Base-by-base conservation (phyloP, 1,284 basidiomycete species). In the Microbotryum saponariae region DNA sequence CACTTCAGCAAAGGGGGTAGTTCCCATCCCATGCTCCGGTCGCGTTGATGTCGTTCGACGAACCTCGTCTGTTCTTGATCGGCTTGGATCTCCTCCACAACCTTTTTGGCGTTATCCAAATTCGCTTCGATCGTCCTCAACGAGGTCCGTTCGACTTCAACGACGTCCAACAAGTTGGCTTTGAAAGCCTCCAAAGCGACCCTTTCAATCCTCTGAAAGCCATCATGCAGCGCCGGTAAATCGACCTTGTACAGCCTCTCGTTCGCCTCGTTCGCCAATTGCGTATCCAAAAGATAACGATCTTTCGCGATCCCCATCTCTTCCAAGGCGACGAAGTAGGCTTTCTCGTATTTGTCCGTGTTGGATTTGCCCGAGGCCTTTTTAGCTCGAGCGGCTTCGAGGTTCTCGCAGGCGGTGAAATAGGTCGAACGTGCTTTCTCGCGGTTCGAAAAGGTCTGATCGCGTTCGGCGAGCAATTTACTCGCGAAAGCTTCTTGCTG, bases 351-450 rank as follows among this genome's bases (percentile, higher is more conserved):
- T 20, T 27, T n/a, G 12, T 54, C 49, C 2, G 54, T 27, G 3
- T 62, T 58, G 44, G 54, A 61, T 44, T 66, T 60, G 2, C 57
- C 60, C 16, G 55, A 23, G 4, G 59, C 46, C 27, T 63, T 63
- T 53, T 65, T 65, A 23, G 58, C 58, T 25, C 67, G 56, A 5
- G 65, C 59, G 21, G 58, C 52, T 45, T 69, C 67, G 54, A 69
- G 51, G 6, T 56, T 14, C 8, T 67, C 63, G 53, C 67, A 69
- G 4, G 67, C 49, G 7, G 53, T 49, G 21, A 65, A 69, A 58
- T 69, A 69, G 2, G 29, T 42, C 23, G 51, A 18, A 20, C 60
- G 56, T 9, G 67, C 56, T 37, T 62, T 64, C 37, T 69, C 67
- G 7, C 63, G 62, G 23, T 51, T 20, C 2, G 51, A 48, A 49